Evolutionary conservation across 352 stramenopile species (phyloP).

Genomic region (Globisporangium carolinianum): DNA sequence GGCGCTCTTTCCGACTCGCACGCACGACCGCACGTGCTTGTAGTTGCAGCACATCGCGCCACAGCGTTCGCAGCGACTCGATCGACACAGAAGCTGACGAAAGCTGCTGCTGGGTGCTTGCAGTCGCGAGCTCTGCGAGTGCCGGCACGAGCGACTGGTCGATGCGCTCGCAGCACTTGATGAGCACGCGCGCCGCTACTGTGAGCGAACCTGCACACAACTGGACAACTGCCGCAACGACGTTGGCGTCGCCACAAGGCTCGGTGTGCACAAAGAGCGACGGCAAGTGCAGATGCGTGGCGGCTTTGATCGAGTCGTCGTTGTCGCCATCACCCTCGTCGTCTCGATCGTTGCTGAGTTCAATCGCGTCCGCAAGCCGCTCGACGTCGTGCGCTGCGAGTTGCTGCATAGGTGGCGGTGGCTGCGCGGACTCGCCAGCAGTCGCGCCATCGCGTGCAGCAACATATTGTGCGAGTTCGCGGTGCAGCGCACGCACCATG

Average conservation of each 20-base stretch:
- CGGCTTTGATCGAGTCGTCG: no score
- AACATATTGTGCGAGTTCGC: neutral
- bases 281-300: neutral
- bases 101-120: neutral
- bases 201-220: conserved; percentile 3
- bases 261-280: neutral
- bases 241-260: neutral
- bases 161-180: conserved; percentile 3
- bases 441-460: no score
- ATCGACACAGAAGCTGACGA: neutral
- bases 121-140: neutral
- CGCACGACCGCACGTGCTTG: neutral
- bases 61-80: neutral
- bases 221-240: neutral
- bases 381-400: neutral
- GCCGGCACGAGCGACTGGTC: conserved; percentile 1
- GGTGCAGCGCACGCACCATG: conserved; percentile 1
- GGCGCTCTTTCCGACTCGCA: neutral
- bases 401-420: no score
- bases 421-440: neutral
- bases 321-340: neutral
- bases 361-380: no score
- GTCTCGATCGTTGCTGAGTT: no score
- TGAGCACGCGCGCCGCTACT: conserved; percentile 3
- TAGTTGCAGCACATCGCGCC: conserved; percentile 4